Base-by-base conservation (phyloP, 129 eudicot species). In the Daucus carota region DNA sequence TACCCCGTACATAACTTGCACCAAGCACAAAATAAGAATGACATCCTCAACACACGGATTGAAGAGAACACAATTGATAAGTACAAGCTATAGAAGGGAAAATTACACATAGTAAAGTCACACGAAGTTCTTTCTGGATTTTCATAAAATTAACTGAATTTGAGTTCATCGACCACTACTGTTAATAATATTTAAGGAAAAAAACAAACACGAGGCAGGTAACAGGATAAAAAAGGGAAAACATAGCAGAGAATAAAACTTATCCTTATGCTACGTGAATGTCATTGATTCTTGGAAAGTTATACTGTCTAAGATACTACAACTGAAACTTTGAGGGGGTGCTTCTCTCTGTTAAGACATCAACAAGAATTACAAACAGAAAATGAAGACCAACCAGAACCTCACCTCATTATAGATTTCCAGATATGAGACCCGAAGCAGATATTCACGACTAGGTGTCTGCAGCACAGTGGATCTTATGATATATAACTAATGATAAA, bases 371-470 rank as follows among this genome's bases (percentile, higher is more conserved):
- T 33, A 45, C 38, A 70, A 77, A 67, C 45, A 74, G 48, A 73
- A 69, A 42, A 81, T 26, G 45, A 78, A 54, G 68, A 80, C 28
- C 36, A 75, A 62, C 29, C 48, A 77, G 76, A 73, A 69, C 28
- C 80, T 18, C 40, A 91, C 99, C 97, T 94, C 99, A 74, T 94
- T 94, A 83, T 94, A 94, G 66, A 94, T 94, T 85, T 94, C 99
- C 92, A 94, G 73, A 81, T 94, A 94, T 36, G 99, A 94, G 78
- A 94, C 96, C 32, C 96, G 99, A 34, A 94, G 99, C 73, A 94
- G 99, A 86, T 81, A 94, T 86, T 94, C 99, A 43, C 99, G 89
- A 59, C 90, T 87, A 46, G 99, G 99, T 73, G 99, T 91, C 99
- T 94, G 92, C 43, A 76, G 77, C 76, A 82, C 34, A 60, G 34